Base-by-base conservation (phyloP, 1,284 basidiomycete genomes). In the Trichosporon inkin region DNA sequence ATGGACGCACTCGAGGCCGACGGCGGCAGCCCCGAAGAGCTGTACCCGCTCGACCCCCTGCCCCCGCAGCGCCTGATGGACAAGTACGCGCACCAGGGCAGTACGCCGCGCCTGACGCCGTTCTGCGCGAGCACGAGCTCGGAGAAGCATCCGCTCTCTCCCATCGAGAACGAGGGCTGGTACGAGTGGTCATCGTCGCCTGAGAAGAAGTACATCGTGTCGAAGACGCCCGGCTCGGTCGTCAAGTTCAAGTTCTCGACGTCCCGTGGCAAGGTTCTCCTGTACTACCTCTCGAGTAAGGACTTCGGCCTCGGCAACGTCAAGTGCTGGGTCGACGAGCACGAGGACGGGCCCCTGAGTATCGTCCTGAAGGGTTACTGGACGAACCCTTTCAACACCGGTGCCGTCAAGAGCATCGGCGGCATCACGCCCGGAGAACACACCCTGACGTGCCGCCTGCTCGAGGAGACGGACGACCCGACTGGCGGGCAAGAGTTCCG, bases 141-240 rank as follows among this genome's bases (percentile, higher is more conserved):
- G 6, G 55, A 60, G 13, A 67, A 67, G 49, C 53, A 68, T 53
- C 67, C 67, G 10, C 62, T 77, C 35, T 61, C 51, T 16, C 72
- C 75, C 6, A 10, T 55, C 14, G 52, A 60, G 35, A 57, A 67
- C n/a, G 41, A 65, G 6, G 75, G 75, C 22, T 78, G 75, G 74
- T 62, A 66, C 24, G 52, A 68, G 10, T 76, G 71, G 72, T 62
- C 62, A 11, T 77, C 73, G 73, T 67, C 71, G 49, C 64, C 63
- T 2, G 65, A 71, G 52, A 73, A 73, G 64, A 65, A 74, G 37
- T 78, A 78, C 63, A 55, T 74, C 14, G 58, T 74, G 6, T 66
- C 74, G 17, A 68, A 71, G 54, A 41, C 64, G 44, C 72, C 72
- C 0, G 74, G 74, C 20, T 67, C 74, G 28, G 67, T 35, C 3